Evolutionary conservation across 257 asterid genomes (phyloP), one percentile per base, ranked within the genome.

Genomic region (Solanum lycopersicoides): DNA sequence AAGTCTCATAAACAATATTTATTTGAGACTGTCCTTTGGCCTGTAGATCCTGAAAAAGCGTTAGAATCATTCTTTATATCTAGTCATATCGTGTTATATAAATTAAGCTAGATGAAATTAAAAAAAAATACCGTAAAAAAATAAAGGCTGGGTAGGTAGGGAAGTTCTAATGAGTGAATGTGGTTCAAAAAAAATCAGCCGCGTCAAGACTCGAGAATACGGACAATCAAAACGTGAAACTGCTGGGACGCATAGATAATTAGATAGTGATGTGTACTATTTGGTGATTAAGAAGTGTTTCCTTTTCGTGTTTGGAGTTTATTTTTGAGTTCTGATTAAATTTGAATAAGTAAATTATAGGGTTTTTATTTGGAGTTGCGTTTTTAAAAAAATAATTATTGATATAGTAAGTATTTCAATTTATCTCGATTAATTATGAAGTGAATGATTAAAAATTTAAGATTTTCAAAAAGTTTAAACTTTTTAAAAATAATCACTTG

Each of bases 331-430:
- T 7, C 7, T 2, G 0, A 50, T 50, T 50, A 50, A 50, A 50
- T 50, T 50, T 0, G 0, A 0, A 14, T 2, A 0, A 0, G 21
- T 0, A 6, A 0, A 50, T 0, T 5, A 3, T 2, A 1, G 0
- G 0, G 14, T 47, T 0, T 47, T 0, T 47, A 47, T 47, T 47
- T 47, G 1, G 0, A 15, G 3, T 47, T 47, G 3, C 0, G 0
- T 0, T 47, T 0, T 42, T 42, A 42, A 42, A 4, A 42, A 42
- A 42, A 10, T 3, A 42, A 42, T 10, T 12, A 1, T 10, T 42
- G 1, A 42, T 0, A 42, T 11, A 11, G 4, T 42, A 1, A 42
- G 12, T 42, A 9, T 42, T 0, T 2, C 4, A 3, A 10, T 42
- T 42, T 11, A 42, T 12, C 0, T 12, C 4, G 12, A 0, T 42